Evolutionary conservation across 192 early-diverging fungal genomes (phyloP), one percentile per base, ranked within the genome.

Genomic region (Coemansia sp.): DNA sequence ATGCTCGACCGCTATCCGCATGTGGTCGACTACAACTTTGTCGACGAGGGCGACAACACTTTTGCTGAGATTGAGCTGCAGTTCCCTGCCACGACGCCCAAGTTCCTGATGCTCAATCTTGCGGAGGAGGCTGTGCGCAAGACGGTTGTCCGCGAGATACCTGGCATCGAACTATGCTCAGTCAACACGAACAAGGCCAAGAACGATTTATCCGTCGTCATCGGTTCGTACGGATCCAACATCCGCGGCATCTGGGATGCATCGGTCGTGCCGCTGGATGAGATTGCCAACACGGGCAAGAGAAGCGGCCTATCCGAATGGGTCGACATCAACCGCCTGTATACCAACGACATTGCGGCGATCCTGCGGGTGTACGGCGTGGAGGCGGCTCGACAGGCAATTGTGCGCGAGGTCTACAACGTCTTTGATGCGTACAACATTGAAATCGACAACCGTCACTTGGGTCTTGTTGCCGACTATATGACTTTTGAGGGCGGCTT

Each of bases 401-500:
- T 99, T 59, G 92, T 98, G 75, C 89, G 91, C 59, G 97, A 99
- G 85, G 88, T 99, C 56, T 88, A 88, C 8, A 83, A 85, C 24
- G 98, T 99, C 36, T 99, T 99, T 72, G 90, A 86, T 43, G 94
- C 91, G 3, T 99, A 98, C 74, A 91, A 95, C 58, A 99, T 99
- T 64, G 86, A 78, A 51, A 93, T 99, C 60, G 93, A 99, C 80
- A 84, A 84, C 44, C 91, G 97, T n/a, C 98, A 99, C 75, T 89
- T 99, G 80, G 89, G 89, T 41, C 73, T 99, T 66, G 96, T 99
- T 80, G 96, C 96, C 46, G 98, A 99, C 74, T 98, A 96, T 75
- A 99, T 99, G 98, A 99, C 98, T 0, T 98, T 97, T 73, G 98
- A 98, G 85, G 97, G 98, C 63, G 94, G 90, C 3, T 99, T 93